Base-by-base conservation (phyloP, 2,329 filamentous ascomycete species). In the Lithohypha guttulata region DNA sequence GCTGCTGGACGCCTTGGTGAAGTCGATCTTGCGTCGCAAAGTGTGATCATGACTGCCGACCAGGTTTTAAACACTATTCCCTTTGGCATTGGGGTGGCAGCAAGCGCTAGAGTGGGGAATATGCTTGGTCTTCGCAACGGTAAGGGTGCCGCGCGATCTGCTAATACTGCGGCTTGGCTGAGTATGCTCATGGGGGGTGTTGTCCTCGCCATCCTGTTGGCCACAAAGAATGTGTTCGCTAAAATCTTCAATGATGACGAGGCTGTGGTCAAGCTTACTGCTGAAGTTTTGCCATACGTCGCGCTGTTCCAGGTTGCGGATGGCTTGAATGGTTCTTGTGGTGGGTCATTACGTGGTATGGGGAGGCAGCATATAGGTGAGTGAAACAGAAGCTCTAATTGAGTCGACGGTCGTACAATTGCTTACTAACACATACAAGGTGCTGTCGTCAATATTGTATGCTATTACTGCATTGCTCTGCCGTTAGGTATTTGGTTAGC, bases 241-340 rank as follows among this genome's bases (percentile, higher is more conserved):
- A 73, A 73, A 39, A 72, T 93, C 2, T 93, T 93, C 65, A 93
- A 87, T 52, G 73, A 86, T 46, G 84, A 93, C 50, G 60, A 73
- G 14, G 61, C 69, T 0, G 85, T 93, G 0, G 69, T 93, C 29
- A 63, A 57, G 6, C 71, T 93, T 1, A 87, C 86, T 0, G 75
- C 80, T 1, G 64, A 93, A 11, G 81, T 93, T 18, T 78, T 93
- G 67, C 86, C 86, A 0, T 89, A 79, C 51, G 85, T 93, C 1
- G 86, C 85, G 1, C 65, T 93, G 2, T 93, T 93, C 60, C 85
- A 93, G 63, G 87, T 93, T 43, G 84, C 85, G 0, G 85, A 93
- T 55, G 86, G 85, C 0, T 62, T 93, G 22, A 91, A 91, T 52
- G 84, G 85, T 1, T 82, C 77, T 43, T 93, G 85, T 54, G 85